Evolutionary conservation across 1,139 yeast genomes (phyloP).

Genomic region (Diutina ranongensis): DNA sequence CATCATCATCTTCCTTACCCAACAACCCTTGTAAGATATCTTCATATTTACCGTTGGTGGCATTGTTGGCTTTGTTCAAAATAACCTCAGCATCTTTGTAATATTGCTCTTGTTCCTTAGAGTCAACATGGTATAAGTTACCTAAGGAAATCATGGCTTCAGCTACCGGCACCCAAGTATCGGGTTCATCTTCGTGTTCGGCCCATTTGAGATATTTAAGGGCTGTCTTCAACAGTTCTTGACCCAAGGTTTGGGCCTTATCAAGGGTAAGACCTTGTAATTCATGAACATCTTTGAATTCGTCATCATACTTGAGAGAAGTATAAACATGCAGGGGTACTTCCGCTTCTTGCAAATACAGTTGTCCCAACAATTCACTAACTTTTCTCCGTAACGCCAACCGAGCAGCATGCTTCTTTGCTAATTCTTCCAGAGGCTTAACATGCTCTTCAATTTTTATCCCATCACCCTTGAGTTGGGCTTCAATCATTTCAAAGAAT

Average conservation of each 20-base stretch:
- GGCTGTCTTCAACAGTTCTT: slow-evolving; percentile 41
- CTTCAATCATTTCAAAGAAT: slow-evolving; percentile 28
- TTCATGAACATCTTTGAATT: slow-evolving; percentile 21
- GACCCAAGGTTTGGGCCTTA: slow-evolving; percentile 39
- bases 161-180: slow-evolving; percentile 70
- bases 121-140: slow-evolving; percentile 54
- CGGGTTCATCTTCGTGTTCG: slow-evolving; percentile 64
- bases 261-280: slow-evolving; percentile 28
- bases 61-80: slow-evolving; percentile 56
- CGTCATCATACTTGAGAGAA: slow-evolving; percentile 42
- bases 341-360: slow-evolving; percentile 53
- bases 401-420: slow-evolving; percentile 8
- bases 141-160: slow-evolving; percentile 78
- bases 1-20: slow-evolving; percentile 4
- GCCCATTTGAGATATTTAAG: slow-evolving; percentile 45
- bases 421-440: not conserved
- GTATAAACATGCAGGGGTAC: slow-evolving; percentile 45
- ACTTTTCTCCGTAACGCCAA: slow-evolving; percentile 23
- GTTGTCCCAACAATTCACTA: slow-evolving; percentile 45
- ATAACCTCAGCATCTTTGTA: slow-evolving; percentile 59
- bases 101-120: slow-evolving; percentile 49
- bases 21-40: slow-evolving; percentile 40
- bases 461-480: slow-evolving; percentile 7
- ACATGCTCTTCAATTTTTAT: slow-evolving; percentile 4
- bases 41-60: slow-evolving; percentile 62